phyloP scores from a whole-genome alignment of 2,329 filamentous ascomycete species.

The Phaeosphaeria sp. region DNA sequence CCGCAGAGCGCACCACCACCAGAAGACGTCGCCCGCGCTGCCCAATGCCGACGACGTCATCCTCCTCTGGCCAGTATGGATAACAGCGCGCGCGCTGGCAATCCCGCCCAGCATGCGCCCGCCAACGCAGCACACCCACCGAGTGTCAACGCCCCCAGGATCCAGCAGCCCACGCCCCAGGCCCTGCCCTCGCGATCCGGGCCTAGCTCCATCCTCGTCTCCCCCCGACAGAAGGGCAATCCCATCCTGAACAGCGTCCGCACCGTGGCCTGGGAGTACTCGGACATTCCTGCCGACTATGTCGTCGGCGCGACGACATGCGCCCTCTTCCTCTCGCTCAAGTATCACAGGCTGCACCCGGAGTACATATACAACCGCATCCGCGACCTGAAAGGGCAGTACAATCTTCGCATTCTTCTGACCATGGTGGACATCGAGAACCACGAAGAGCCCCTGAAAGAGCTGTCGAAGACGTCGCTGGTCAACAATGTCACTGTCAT shows the following conservation, averaged over 20 bases:
- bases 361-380: constrained; percentile 98
- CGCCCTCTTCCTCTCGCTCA: constrained; percentile 89
- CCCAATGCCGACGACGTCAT: constrained; percentile 23
- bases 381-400: constrained; percentile 81
- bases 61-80: constrained; percentile 38
- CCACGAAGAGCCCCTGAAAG: constrained; percentile 87
- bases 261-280: constrained; percentile 92
- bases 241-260: constrained; percentile 85
- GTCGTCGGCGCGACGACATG: constrained; percentile 87
- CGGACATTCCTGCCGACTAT: constrained; percentile 95
- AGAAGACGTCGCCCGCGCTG: constrained; percentile 3
- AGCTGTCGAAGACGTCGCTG: constrained; percentile 89
- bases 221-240: constrained; percentile 92
- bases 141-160: constrained; percentile 47
- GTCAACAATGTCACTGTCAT: constrained; percentile 93
- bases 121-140: constrained; percentile 5
- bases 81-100: constrained; percentile 25
- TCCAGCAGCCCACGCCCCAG: constrained; percentile 89
- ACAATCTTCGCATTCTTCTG: constrained; percentile 83
- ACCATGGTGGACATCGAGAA: constrained; percentile 95
- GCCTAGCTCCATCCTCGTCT: constrained; percentile 85
- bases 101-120: constrained; percentile 12
- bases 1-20: not conserved
- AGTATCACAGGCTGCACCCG: constrained; percentile 95
- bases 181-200: constrained; percentile 71